Evolutionary conservation across 2,329 filamentous ascomycete species (phyloP), one percentile per base, ranked within the genome.

Genomic region (Aspergillus unguis): DNA sequence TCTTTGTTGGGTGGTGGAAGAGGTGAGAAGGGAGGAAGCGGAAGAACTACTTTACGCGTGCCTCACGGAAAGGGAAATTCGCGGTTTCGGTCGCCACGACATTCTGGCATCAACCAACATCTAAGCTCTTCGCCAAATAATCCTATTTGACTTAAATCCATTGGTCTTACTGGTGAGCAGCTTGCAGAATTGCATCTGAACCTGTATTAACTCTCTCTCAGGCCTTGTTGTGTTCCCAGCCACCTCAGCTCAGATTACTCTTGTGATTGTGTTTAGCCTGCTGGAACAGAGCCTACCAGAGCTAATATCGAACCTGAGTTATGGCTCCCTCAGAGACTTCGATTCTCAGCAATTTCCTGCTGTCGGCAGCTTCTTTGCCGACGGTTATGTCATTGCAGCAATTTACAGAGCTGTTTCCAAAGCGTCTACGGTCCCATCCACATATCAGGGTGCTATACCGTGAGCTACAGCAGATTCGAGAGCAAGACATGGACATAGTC

Each of bases 371-470:
- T 6, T 80, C 87, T 28, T 78, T 95, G 35, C 85, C 87, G 38
- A 81, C 86, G 58, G 82, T 91, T 65, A 77, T 91, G 60, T 85
- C 89, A 6, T 79, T 91, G 43, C 79, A 85, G 52, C 82, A 90
- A 59, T 95, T 95, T 75, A 84, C 83, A 40, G 79, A 85, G 28
- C 79, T 92, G 38, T 94, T 95, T 65, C 90, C 90, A 8, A 82
- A 80, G 46, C 71, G 81, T 36, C 77, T 85, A 45, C 86, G 85
- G 54, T 75, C 79, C 26, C 86, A 85, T 43, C 82, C 87, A 0
- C 84, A 86, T 51, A 79, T 92, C 44, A 82, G 84, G 52, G 76
- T 79, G 0, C 77, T 96, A 4, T 95, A 95, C 67, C 84, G 87
- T 44, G 88, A 94, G 67, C 79, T 95, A 2, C 88, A 94, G 63